Evolutionary conservation across 495 filamentous ascomycete genomes (phyloP).

Genomic region (Symbiotaphrina buchneri): DNA sequence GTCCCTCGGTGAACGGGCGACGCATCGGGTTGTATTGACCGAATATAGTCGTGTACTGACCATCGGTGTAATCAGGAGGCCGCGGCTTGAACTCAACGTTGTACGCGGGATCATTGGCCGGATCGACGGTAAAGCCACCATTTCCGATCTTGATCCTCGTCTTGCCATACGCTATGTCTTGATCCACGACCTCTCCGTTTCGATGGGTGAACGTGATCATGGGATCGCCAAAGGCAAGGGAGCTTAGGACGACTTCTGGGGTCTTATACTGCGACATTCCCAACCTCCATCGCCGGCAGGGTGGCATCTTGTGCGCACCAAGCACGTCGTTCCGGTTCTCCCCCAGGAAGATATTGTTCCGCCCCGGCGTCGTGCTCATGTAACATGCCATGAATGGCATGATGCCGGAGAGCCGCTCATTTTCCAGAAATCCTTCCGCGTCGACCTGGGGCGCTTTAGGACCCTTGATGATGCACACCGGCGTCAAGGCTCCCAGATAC

Average conservation of each 20-base stretch:
- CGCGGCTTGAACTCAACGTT: too few species aligned
- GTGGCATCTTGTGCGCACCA: slow-evolving; percentile 17
- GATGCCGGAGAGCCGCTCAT: slow-evolving; percentile 17
- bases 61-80: too few species aligned
- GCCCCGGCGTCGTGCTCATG: slow-evolving; percentile 16
- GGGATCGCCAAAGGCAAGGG: slow-evolving; percentile 6
- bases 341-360: slow-evolving; percentile 16
- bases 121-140: too few species aligned
- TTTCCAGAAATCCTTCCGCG: slow-evolving; percentile 3
- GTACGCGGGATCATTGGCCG: too few species aligned
- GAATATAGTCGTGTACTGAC: too few species aligned
- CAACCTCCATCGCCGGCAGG: slow-evolving; percentile 10
- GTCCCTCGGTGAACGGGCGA: too few species aligned
- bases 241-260: too few species aligned
- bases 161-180: background rate
- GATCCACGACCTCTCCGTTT: slow-evolving; percentile 4
- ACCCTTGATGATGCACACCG: too few species aligned
- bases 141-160: too few species aligned
- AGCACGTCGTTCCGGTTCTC: slow-evolving; percentile 20
- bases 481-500: too few species aligned
- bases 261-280: background rate
- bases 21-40: too few species aligned
- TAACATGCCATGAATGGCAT: slow-evolving; percentile 20
- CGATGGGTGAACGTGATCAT: slow-evolving; percentile 6
- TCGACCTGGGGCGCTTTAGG: slow-evolving; percentile 4